These are phyloP conservation scores for Candida tallmaniae DNA, from an alignment of 805 yeast genomes.

Conservation along the genomic window DNA sequence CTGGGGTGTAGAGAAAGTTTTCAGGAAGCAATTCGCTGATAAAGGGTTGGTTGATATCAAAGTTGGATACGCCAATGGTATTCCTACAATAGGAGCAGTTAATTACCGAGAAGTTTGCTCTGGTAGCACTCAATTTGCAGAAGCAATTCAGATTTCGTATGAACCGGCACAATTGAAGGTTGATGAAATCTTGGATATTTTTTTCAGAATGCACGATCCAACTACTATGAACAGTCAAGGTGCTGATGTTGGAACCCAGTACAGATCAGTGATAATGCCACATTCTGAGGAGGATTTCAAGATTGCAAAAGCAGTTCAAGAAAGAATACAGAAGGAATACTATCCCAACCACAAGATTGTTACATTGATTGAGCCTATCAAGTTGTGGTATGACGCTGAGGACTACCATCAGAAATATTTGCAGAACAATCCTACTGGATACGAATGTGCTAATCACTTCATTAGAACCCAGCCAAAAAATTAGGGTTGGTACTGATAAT, in stretches of 20 bases:
- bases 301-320: conserved; percentile 43
- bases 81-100: conserved; percentile 41
- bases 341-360: conserved; percentile 64
- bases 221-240: conserved; percentile 83
- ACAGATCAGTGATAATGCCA: conserved; percentile 76
- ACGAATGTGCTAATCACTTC: conserved; percentile 87
- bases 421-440: conserved; percentile 76
- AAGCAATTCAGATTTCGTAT: conserved; percentile 76
- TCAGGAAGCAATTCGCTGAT: conserved; percentile 59
- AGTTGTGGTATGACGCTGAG: conserved; percentile 88
- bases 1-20: conserved; percentile 89
- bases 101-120: conserved; percentile 67
- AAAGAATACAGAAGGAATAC: conserved; percentile 66
- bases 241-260: conserved; percentile 84
- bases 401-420: conserved; percentile 87
- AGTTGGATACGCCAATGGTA: conserved; percentile 92
- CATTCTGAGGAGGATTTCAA: conserved; percentile 49
- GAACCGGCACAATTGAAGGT: conserved; percentile 63
- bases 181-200: conserved; percentile 69
- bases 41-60: conserved; percentile 68
- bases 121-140: conserved; percentile 76
- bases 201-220: conserved; percentile 93
- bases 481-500: conserved; percentile 7
- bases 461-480: conserved; percentile 59
- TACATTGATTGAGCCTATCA: conserved; percentile 65